Evolutionary conservation across 441 rosid species (phyloP).

Genomic region (Jatropha multifida): DNA sequence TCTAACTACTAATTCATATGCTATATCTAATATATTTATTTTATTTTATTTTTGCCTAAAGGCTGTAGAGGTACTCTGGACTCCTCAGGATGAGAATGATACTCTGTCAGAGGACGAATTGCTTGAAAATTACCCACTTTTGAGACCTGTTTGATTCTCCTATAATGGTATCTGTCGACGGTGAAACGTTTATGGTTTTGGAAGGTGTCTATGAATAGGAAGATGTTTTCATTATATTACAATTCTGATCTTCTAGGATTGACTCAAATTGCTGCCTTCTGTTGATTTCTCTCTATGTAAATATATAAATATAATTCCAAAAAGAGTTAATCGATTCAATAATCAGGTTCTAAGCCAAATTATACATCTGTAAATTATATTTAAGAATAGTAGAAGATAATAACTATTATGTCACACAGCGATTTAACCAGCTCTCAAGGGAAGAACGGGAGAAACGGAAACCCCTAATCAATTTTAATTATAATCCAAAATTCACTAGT

Average conservation of each 20-base stretch:
- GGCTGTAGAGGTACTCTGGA: conserved; percentile 89
- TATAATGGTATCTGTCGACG: too few relatives aligned
- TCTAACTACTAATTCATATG: not conserved
- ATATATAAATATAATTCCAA: too few relatives aligned
- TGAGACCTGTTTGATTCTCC: conserved; percentile 52
- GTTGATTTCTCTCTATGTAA: too few relatives aligned
- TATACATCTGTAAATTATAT: too few relatives aligned
- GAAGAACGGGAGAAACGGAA: not conserved
- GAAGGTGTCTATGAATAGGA: not conserved
- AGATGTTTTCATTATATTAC: not conserved
- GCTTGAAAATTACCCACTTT: conserved; percentile 74
- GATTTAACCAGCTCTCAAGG: not conserved
- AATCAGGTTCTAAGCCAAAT: not conserved
- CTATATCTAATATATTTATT: not conserved
- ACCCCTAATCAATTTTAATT: not conserved
- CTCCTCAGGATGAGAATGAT: conserved; percentile 73
- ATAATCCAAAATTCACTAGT: too few relatives aligned
- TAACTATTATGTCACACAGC: too few relatives aligned
- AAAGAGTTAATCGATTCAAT: not conserved
- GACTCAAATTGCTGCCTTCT: not conserved
- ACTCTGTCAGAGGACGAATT: conserved; percentile 62
- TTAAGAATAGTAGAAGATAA: too few relatives aligned
- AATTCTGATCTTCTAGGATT: not conserved
- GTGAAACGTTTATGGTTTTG: too few relatives aligned
- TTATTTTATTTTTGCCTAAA: conserved; percentile 7